Evolutionary conservation across 108 stramenopile species (phyloP).

Genomic region (Skeletonema costatum): DNA sequence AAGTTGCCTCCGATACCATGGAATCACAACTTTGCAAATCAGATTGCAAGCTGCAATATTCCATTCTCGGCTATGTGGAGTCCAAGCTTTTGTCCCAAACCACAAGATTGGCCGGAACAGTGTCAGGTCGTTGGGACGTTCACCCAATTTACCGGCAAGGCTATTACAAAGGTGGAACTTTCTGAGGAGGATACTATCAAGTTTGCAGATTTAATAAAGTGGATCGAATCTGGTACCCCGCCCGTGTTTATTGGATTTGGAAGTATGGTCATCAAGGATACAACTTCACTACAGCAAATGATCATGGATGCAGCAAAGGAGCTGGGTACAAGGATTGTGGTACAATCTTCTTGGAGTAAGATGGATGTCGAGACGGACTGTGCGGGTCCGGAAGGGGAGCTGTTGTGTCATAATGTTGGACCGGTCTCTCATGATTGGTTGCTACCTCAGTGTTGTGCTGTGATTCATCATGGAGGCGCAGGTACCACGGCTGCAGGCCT

Average conservation of each 20-base stretch:
- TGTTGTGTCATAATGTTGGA: conserved; percentile 59
- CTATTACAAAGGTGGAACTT: conserved; percentile 2
- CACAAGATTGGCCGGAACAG: conserved; percentile 85
- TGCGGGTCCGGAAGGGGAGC: conserved; percentile 5
- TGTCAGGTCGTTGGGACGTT: conserved; percentile 80
- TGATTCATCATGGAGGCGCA: conserved; percentile 88
- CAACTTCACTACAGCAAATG: conserved; percentile 43
- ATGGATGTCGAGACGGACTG: conserved; percentile 54
- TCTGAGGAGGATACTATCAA: conserved; percentile 23
- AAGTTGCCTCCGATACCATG: conserved; percentile 40
- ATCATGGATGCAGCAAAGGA: conserved; percentile 57
- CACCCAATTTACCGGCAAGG: conserved; percentile 8
- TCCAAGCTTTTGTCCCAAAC: conserved; percentile 80
- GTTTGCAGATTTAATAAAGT: conserved; percentile 48
- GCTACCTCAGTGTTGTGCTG: conserved; percentile 67
- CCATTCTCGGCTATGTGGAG: conserved; percentile 87
- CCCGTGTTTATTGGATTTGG: conserved; percentile 82
- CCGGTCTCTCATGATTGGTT: conserved; percentile 81
- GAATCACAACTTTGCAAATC: conserved; percentile 33
- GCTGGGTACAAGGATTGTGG: conserved; percentile 53
- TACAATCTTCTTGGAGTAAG: conserved; percentile 75
- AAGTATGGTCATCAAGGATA: conserved; percentile 70
- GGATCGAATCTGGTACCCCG: conserved; percentile 47
- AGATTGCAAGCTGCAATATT: conserved; percentile 42
- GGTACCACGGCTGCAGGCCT: conserved; percentile 84